Evolutionary conservation across 768 basidiomycete genomes (phyloP).

Genomic region (Stropharia rugosoannulata): DNA sequence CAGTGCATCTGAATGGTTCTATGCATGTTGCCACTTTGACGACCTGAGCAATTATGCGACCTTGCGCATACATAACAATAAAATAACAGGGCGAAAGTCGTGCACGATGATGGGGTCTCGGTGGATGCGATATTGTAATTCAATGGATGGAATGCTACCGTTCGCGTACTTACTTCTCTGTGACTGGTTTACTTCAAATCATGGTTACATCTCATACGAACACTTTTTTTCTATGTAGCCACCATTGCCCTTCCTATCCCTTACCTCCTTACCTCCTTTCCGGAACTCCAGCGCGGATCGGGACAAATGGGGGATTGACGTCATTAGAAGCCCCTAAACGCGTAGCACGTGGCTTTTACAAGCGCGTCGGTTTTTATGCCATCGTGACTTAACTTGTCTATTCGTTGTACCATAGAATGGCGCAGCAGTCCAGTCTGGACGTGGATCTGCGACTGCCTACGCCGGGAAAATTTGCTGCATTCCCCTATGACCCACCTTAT

Average conservation of each 20-base stretch:
- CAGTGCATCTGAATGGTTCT: not conserved
- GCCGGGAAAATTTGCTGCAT: conserved; percentile 69
- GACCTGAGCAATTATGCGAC: conserved; percentile 5
- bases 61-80: not conserved
- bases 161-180: not conserved
- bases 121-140: not conserved
- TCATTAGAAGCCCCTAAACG: conserved; percentile 12
- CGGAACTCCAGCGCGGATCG: not conserved
- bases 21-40: conserved; percentile 5
- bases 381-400: not conserved
- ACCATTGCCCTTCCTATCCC: no score
- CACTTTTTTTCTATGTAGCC: no score
- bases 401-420: no score
- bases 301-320: conserved; percentile 1
- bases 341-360: conserved; percentile 15
- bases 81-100: conserved; percentile 6
- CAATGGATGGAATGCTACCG: conserved; percentile 2
- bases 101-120: not conserved
- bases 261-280: not conserved
- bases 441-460: conserved; percentile 51
- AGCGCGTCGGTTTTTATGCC: conserved; percentile 3
- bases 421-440: no score
- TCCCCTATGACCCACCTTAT: conserved; percentile 85
- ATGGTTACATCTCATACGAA: no score
- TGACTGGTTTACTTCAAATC: not conserved